Percentiles rank a stretch among this genome's conserved stretches.
phyloP scores from a whole-genome alignment of 1,139 yeast genomes.

The Hansenula lynferdii region DNA sequence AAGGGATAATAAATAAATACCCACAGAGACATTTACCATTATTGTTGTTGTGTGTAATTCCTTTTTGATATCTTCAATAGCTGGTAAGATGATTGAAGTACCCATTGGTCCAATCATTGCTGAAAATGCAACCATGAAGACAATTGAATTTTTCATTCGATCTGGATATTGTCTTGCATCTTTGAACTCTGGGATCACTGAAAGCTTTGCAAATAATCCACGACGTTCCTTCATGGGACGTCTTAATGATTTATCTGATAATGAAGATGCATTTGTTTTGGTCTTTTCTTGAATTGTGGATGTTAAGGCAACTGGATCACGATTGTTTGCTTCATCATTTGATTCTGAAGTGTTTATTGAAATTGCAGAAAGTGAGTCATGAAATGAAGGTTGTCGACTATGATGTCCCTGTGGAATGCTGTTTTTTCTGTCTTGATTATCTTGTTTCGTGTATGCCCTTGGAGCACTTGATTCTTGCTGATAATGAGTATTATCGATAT shows the following conservation, averaged over 20 bases:
- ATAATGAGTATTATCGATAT: no score
- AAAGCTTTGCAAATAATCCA: conserved; percentile 48
- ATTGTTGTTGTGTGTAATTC: conserved; percentile 53
- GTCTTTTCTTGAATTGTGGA: background rate
- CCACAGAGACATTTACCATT: conserved; percentile 73
- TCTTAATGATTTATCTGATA: conserved; percentile 2
- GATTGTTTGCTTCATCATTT: background rate
- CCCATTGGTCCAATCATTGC: conserved; percentile 90
- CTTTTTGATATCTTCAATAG: conserved; percentile 53
- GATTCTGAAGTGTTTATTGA: background rate
- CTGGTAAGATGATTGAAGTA: conserved; percentile 81
- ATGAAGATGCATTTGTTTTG: conserved; percentile 21
- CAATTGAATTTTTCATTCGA: conserved; percentile 46
- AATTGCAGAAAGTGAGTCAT: conserved; percentile 1
- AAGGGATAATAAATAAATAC: conserved; percentile 65
- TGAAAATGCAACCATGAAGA: conserved; percentile 64
- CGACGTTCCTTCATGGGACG: conserved; percentile 26
- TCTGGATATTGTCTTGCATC: conserved; percentile 65
- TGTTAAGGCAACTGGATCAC: background rate
- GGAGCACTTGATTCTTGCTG: no score
- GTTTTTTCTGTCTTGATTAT: background rate
- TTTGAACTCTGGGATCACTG: conserved; percentile 64
- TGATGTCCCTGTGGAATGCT: background rate
- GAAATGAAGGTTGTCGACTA: background rate
- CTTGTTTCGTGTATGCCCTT: background rate